Percentiles rank a stretch among this genome's conserved stretches.
Conservation (phyloP, 2,329 filamentous ascomycete genomes). For the Trichoderma sp. region DNA sequence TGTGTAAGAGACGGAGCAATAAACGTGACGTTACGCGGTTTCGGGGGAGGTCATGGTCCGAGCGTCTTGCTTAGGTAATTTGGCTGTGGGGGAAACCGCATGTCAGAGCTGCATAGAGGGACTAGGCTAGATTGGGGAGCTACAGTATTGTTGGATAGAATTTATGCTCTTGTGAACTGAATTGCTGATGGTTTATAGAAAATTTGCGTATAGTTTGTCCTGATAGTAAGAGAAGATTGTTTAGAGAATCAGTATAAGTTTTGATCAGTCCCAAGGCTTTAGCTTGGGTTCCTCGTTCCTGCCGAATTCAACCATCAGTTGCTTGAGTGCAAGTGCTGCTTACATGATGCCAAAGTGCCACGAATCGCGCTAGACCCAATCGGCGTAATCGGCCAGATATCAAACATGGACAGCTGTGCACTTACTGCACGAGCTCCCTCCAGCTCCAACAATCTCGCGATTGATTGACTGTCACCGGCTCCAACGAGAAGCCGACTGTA, state of each 20-base stretch:
- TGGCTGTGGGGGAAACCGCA: neutral
- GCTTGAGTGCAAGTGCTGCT: neutral
- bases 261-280: neutral
- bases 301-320: neutral
- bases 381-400: conserved; percentile 36
- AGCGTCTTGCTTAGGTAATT: conserved; percentile 9
- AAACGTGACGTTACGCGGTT: conserved; percentile 3
- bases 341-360: neutral
- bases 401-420: conserved; percentile 26
- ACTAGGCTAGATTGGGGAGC: neutral
- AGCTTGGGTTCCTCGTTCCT: neutral
- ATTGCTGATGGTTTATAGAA: neutral
- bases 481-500: neutral
- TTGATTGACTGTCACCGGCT: neutral
- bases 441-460: conserved; percentile 18
- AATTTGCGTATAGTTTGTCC: neutral
- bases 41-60: neutral
- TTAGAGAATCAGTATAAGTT: neutral
- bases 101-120: neutral
- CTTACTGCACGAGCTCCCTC: neutral
- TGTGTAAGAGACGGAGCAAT: neutral
- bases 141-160: no score
- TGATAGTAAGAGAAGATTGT: neutral
- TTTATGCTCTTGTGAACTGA: neutral
- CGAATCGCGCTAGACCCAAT: conserved; percentile 33